phyloP scores from a whole-genome alignment of 169 alveolate genomes.

The Cryptosporidium baileyi region DNA sequence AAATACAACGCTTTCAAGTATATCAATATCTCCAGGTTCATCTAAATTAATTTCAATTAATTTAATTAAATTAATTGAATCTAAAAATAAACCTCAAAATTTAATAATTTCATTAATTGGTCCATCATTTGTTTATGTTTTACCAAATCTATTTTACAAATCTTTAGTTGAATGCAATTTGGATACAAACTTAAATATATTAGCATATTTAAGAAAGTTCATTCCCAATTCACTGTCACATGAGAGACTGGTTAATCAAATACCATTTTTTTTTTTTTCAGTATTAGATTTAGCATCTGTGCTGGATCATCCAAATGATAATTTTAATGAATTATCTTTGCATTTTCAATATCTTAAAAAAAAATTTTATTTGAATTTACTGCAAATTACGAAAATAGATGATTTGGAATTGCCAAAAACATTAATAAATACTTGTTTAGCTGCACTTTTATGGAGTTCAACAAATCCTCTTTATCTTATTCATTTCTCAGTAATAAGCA shows the following conservation, averaged over 20 bases:
- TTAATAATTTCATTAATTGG: constrained; percentile 15
- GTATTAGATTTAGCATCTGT: background rate
- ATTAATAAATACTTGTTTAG: constrained; percentile 29
- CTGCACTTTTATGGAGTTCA: constrained; percentile 28
- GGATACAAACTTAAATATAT: background rate
- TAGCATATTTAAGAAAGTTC: background rate
- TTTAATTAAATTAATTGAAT: background rate
- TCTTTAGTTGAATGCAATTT: background rate
- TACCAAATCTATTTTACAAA: constrained; percentile 37
- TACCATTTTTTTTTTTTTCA: constrained; percentile 8
- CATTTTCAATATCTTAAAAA: background rate
- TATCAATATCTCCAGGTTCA: constrained; percentile 44
- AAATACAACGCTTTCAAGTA: constrained; percentile 48
- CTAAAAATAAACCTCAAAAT: background rate
- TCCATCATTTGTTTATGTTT: constrained; percentile 15
- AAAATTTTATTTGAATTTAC: background rate
- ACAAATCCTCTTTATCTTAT: constrained; percentile 1
- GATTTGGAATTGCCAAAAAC: constrained; percentile 37
- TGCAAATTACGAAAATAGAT: background rate
- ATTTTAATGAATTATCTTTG: background rate
- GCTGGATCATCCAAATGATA: background rate
- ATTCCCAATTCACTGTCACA: constrained; percentile 39
- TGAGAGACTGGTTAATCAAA: constrained; percentile 21
- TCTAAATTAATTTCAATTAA: background rate
- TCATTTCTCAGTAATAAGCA: background rate